These are phyloP conservation scores for Rubia peregrina DNA, from an alignment of 305 asterid species.

Conservation along the genomic window DNA sequence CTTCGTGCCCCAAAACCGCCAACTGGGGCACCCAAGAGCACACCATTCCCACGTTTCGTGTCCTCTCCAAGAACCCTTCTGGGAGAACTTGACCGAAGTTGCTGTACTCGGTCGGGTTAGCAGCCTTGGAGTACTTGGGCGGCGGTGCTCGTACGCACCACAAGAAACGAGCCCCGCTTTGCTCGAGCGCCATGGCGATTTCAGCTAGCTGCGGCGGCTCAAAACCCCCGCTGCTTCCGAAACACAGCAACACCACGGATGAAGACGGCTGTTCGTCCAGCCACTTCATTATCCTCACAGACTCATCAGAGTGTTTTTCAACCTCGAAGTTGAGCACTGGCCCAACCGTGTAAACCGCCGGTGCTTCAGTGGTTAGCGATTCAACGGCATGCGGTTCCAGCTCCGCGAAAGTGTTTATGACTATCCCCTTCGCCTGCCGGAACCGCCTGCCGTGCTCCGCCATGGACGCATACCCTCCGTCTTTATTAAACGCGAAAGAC, in stretches of 20 bases:
- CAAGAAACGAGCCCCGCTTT: constrained; percentile 30
- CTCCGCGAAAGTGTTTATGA: constrained; percentile 56
- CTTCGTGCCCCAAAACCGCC: constrained; percentile 1
- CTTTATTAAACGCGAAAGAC: constrained; percentile 2
- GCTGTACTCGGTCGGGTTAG: not conserved
- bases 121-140: not conserved
- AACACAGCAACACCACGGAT: constrained; percentile 43
- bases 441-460: constrained; percentile 14
- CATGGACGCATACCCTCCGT: constrained; percentile 19
- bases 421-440: constrained; percentile 33
- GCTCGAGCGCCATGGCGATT: constrained; percentile 42
- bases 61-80: not conserved
- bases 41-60: not conserved
- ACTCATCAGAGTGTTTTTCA: constrained; percentile 14
- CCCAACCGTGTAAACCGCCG: constrained; percentile 29
- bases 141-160: constrained; percentile 33
- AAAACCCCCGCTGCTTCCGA: constrained; percentile 37
- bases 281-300: constrained; percentile 28
- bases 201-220: constrained; percentile 28
- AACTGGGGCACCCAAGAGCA: not conserved
- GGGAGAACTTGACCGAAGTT: constrained; percentile 1
- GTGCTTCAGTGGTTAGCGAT: constrained; percentile 16
- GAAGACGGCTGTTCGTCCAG: constrained; percentile 38
- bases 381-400: constrained; percentile 38
- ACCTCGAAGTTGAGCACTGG: not conserved